Conservation (phyloP, 495 filamentous ascomycete genomes). For the Symbiotaphrina buchneri region DNA sequence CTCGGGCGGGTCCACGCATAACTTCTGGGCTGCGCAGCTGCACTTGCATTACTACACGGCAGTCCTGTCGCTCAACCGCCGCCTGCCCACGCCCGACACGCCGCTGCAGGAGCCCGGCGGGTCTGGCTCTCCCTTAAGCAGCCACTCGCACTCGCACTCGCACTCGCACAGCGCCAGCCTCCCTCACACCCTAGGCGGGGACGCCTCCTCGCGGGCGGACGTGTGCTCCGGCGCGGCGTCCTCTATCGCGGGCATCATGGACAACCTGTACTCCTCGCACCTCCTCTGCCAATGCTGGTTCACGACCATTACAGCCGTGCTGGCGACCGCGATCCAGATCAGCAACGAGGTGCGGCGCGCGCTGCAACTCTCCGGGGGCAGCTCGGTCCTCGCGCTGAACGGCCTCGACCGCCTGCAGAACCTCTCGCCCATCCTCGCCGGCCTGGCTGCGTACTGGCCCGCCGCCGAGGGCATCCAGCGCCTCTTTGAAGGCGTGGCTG, state of each 20-base stretch:
- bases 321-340: slow-evolving; percentile 4
- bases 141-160: too few species aligned
- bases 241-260: slow-evolving; percentile 18
- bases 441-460: slow-evolving; percentile 5
- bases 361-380: background rate
- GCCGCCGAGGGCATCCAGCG: slow-evolving; percentile 7
- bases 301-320: slow-evolving; percentile 4
- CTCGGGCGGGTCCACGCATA: too few species aligned
- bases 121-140: too few species aligned
- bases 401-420: slow-evolving; percentile 1
- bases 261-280: background rate
- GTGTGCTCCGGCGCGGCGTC: too few species aligned
- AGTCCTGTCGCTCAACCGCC: too few species aligned
- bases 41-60: too few species aligned
- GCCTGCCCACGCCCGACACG: too few species aligned
- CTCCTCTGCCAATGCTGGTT: slow-evolving; percentile 5
- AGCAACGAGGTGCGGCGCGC: slow-evolving; percentile 1
- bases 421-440: background rate
- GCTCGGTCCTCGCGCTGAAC: slow-evolving; percentile 1
- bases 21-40: slow-evolving; percentile 24
- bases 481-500: too few species aligned
- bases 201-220: too few species aligned
- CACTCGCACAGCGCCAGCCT: too few species aligned
- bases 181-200: too few species aligned
- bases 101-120: too few species aligned